phyloP scores from a whole-genome alignment of 768 basidiomycete species.

The Naganishia kalamii region DNA sequence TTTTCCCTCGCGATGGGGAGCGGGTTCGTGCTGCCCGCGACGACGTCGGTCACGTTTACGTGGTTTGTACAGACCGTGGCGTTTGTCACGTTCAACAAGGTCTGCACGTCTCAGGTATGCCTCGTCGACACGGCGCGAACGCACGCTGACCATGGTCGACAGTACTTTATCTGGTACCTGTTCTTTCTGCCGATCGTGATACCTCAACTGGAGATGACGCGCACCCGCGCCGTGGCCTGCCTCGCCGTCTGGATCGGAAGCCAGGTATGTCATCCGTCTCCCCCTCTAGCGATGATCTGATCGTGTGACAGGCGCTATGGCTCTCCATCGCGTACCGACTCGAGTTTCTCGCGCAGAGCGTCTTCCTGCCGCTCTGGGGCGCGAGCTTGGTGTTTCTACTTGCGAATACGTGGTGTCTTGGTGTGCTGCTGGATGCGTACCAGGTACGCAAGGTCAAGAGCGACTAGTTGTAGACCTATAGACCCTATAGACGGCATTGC shows the following conservation, averaged over 20 bases:
- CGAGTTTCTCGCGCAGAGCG: conserved; percentile 74
- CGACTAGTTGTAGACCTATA: background rate
- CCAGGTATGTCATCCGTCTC: conserved; percentile 47
- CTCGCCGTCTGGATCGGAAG: conserved; percentile 63
- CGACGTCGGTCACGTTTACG: conserved; percentile 58
- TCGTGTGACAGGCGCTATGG: conserved; percentile 66
- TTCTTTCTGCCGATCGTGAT: conserved; percentile 77
- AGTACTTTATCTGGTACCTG: conserved; percentile 98
- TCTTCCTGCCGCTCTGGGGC: conserved; percentile 71
- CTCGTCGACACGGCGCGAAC: background rate
- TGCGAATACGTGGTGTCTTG: conserved; percentile 75
- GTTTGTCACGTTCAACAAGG: conserved; percentile 97
- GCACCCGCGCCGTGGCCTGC: conserved; percentile 49
- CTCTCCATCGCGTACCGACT: conserved; percentile 81
- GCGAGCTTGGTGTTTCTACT: conserved; percentile 67
- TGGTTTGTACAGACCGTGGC: conserved; percentile 87
- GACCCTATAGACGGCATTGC: no score
- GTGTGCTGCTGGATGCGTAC: conserved; percentile 53
- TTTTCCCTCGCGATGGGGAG: conserved; percentile 63
- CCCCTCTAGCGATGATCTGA: background rate
- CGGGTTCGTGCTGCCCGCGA: conserved; percentile 63
- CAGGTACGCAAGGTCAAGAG: background rate
- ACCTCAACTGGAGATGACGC: conserved; percentile 58
- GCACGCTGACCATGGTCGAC: conserved; percentile 2
- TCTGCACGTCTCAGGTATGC: conserved; percentile 87